Conservation (phyloP, 768 basidiomycete genomes). For the Holtermannia corniformis region DNA sequence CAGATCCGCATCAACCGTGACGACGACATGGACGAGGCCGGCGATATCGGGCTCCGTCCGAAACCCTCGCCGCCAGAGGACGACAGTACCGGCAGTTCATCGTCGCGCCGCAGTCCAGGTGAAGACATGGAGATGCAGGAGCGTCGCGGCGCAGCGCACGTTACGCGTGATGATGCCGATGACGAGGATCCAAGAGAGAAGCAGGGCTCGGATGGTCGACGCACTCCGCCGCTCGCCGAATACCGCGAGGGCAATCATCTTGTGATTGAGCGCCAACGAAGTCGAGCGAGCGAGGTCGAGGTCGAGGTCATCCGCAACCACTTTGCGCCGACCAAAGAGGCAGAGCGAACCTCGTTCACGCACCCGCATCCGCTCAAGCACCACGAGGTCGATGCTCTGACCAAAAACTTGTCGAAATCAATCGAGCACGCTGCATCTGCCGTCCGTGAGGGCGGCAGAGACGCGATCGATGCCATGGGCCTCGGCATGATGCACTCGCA, state of each 20-base stretch:
- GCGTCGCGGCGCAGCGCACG: slow-evolving; percentile 17
- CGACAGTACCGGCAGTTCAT: slow-evolving; percentile 33
- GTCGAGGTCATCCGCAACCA: slow-evolving; percentile 54
- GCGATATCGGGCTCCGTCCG: slow-evolving; percentile 6
- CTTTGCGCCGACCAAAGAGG: slow-evolving; percentile 24
- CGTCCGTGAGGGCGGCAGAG: slow-evolving; percentile 20
- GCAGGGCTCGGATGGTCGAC: slow-evolving; percentile 21
- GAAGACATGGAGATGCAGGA: slow-evolving; percentile 25
- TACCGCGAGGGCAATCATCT: slow-evolving; percentile 65
- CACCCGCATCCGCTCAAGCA: slow-evolving; percentile 29
- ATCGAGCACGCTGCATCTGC: slow-evolving; percentile 22
- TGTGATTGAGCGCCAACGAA: slow-evolving; percentile 54
- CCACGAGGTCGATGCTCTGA: slow-evolving; percentile 24
- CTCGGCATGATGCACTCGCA: slow-evolving; percentile 24
- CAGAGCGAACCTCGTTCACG: slow-evolving; percentile 20
- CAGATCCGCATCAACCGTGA: slow-evolving; percentile 83
- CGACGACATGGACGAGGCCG: slow-evolving; percentile 47
- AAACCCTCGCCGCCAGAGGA: slow-evolving; percentile 24
- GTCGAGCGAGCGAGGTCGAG: slow-evolving; percentile 60
- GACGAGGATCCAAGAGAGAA: no score
- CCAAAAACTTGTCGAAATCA: slow-evolving; percentile 20
- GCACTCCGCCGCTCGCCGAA: slow-evolving; percentile 44
- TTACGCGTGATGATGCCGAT: slow-evolving; percentile 9
- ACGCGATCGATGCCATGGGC: slow-evolving; percentile 25
- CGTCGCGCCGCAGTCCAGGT: slow-evolving; percentile 8